Evolutionary conservation across 805 yeast species (phyloP).

Genomic region (Yarrowia sp.): DNA sequence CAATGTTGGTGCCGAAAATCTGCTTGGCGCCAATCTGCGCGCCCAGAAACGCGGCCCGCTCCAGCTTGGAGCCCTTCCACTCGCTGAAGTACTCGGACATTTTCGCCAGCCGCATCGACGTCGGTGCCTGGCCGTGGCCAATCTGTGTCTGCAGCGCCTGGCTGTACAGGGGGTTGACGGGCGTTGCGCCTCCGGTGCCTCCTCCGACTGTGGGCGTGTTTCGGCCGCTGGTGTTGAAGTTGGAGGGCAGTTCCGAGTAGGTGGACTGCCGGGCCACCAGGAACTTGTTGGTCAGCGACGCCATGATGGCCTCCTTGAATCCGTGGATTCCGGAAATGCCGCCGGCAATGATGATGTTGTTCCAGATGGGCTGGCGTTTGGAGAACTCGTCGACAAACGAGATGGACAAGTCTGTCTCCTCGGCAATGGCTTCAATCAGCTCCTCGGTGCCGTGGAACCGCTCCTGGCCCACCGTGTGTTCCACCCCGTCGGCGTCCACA

Average conservation of each 20-base stretch:
- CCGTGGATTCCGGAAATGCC: conserved; percentile 74
- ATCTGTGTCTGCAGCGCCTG: conserved; percentile 27
- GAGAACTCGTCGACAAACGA: conserved; percentile 60
- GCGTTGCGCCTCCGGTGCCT: conserved; percentile 34
- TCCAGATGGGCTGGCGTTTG: conserved; percentile 79
- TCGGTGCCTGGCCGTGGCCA: conserved; percentile 68
- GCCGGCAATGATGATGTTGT: conserved; percentile 75
- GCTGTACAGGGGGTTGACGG: conserved; percentile 44
- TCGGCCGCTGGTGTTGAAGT: conserved; percentile 37
- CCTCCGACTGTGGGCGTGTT: conserved; percentile 34
- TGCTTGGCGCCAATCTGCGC: conserved; percentile 86
- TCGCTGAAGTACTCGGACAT: conserved; percentile 91
- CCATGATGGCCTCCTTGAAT: conserved; percentile 63
- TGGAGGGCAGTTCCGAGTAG: conserved; percentile 40
- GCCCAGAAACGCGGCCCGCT: conserved; percentile 76
- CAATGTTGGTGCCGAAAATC: conserved; percentile 62
- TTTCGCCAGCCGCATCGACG: conserved; percentile 61
- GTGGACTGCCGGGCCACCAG: conserved; percentile 43
- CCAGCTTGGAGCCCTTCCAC: conserved; percentile 80
- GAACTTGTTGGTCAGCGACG: conserved; percentile 55
- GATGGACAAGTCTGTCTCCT: conserved; percentile 52
- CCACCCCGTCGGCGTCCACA: conserved; percentile 54
- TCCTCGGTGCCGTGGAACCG: conserved; percentile 75
- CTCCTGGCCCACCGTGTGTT: conserved; percentile 77
- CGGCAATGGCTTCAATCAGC: conserved; percentile 54